Base-by-base conservation (phyloP, 257 asterid species). In the Nicotiana paniculata region DNA sequence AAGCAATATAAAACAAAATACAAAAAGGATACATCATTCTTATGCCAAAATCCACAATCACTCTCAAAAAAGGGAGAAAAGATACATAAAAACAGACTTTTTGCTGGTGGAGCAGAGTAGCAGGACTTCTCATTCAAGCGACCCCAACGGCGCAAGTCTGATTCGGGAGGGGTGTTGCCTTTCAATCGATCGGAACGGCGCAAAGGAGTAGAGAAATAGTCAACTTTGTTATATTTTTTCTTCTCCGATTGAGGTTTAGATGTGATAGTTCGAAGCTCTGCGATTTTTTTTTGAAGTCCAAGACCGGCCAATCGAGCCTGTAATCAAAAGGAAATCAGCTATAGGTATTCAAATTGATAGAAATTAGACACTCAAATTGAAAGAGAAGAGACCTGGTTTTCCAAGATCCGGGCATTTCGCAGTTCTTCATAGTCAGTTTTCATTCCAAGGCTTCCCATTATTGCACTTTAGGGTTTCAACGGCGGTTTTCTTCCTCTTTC, bases 351-450 rank as follows among this genome's bases (percentile, higher is more conserved):
- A 62, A n/a, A 79, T 8, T 6, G 48, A 67, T 5, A 65, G 58
- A 37, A 68, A 82, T 72, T 21, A 62, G 43, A 18, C 4, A 64
- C 21, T 51, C 68, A 11, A 13, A 3, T 43, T 54, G 63, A 17
- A 59, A 46, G 46, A 18, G 77, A 53, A 37, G 11, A 28, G 16
- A 70, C 84, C 67, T 81, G 58, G 48, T 81, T 81, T 81, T 72
- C 91, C 59, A 74, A 55, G 54, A 90, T 90, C 6, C 92, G 93
- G 78, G 95, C 86, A 4, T 83, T 82, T 68, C 95, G 84, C 81
- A 90, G 86, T 81, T 90, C 88, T 86, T 91, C 98, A 69, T 91
- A 93, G 16, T 86, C 91, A 8, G 90, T 81, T 79, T 88, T 87
- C 10, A 93, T 86, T 86, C 86, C 76, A 81, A 89, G 79, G 77